Conservation (phyloP, 1,139 yeast genomes). For the Eremothecium gossypii region DNA sequence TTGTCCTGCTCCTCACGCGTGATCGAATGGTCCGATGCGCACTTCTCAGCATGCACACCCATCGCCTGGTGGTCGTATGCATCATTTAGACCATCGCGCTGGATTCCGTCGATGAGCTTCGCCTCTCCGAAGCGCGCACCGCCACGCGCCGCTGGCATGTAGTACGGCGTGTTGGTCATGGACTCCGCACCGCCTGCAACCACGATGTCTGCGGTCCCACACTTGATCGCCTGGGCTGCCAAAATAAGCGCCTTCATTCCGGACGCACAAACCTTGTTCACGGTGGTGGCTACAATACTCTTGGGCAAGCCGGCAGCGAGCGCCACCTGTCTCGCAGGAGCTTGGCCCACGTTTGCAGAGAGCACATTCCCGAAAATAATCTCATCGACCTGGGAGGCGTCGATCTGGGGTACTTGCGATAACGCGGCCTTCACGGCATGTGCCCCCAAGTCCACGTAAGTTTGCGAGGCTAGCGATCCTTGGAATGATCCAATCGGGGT, state of each 20-base stretch:
- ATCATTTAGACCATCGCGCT: slow-evolving; percentile 85
- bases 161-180: slow-evolving; percentile 94
- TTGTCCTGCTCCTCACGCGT: slow-evolving; percentile 66
- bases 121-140: slow-evolving; percentile 89
- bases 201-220: slow-evolving; percentile 87
- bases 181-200: slow-evolving; percentile 98
- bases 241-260: slow-evolving; percentile 87
- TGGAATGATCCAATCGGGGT: slow-evolving; percentile 94
- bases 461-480: slow-evolving; percentile 66
- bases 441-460: slow-evolving; percentile 80
- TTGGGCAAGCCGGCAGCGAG: slow-evolving; percentile 78
- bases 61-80: slow-evolving; percentile 79
- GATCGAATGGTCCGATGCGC: slow-evolving; percentile 64
- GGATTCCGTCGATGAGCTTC: slow-evolving; percentile 72
- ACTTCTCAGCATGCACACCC: slow-evolving; percentile 96
- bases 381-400: slow-evolving; percentile 67
- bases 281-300: slow-evolving; percentile 72
- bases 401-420: slow-evolving; percentile 71
- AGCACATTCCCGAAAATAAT: slow-evolving; percentile 87
- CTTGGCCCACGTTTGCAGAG: slow-evolving; percentile 92
- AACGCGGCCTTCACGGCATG: slow-evolving; percentile 86
- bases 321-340: slow-evolving; percentile 97
- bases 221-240: slow-evolving; percentile 82
- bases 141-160: slow-evolving; percentile 71
- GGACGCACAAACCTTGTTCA: slow-evolving; percentile 96